Conservation (phyloP, 2,329 filamentous ascomycete species). For the Didymella glomerata region DNA sequence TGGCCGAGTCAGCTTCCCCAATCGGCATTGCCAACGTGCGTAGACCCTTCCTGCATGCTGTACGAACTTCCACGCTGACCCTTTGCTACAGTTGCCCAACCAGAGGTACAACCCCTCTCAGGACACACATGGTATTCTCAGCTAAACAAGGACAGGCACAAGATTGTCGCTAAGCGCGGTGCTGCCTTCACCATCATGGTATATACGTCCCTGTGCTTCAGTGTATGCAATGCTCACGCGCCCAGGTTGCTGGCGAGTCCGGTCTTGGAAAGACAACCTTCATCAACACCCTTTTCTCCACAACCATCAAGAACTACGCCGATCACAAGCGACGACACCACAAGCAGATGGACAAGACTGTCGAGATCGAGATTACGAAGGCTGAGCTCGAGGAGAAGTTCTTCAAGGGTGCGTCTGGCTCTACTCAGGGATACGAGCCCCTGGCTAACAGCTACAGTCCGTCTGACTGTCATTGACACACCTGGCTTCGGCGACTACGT, state of each 20-base stretch:
- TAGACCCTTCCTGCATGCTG: constrained; percentile 34
- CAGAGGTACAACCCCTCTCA: constrained; percentile 63
- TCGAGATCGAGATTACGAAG: constrained; percentile 99
- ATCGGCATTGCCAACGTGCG: constrained; percentile 79
- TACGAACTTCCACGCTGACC: constrained; percentile 44
- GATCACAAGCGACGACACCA: constrained; percentile 99
- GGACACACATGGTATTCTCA: constrained; percentile 26
- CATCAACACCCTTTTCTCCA: constrained; percentile 99
- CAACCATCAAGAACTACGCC: constrained; percentile 99
- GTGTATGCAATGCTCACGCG: constrained; percentile 2
- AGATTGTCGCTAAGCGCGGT: constrained; percentile 82
- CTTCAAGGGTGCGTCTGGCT: constrained; percentile 82
- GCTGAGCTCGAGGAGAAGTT: constrained; percentile 99
- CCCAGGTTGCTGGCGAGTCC: constrained; percentile 94
- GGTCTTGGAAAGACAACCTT: constrained; percentile 99
- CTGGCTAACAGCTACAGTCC: constrained; percentile 68
- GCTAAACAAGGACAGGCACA: constrained; percentile 64
- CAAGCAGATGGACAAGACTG: constrained; percentile 99
- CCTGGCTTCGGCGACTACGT: constrained; percentile 99
- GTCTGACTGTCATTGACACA: constrained; percentile 97
- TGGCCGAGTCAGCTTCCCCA: constrained; percentile 71
- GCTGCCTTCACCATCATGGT: constrained; percentile 99
- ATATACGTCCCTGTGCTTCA: constrained; percentile 41
- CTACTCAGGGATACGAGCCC: not conserved
- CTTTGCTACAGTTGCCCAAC: constrained; percentile 66